Conservation (phyloP, 352 stramenopile species). For the Phytophthora cryptogea region DNA sequence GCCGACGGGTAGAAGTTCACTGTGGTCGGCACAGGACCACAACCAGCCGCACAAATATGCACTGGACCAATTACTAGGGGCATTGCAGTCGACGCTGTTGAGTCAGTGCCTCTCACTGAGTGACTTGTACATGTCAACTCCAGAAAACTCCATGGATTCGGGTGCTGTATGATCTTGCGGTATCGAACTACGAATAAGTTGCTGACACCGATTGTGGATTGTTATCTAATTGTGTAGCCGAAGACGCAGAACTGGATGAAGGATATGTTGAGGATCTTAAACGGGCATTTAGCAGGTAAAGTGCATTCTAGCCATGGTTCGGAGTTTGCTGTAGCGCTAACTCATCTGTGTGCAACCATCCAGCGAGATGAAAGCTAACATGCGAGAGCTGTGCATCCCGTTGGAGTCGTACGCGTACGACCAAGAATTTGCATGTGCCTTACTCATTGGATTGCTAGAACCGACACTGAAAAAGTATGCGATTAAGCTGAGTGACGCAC, state of each 20-base stretch:
- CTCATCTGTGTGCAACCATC: conserved; percentile 1
- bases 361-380: conserved; percentile 87
- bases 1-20: conserved; percentile 40
- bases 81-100: conserved; percentile 69
- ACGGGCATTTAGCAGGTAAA: conserved; percentile 40
- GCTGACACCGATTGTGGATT: not conserved
- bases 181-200: not conserved
- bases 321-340: conserved; percentile 3
- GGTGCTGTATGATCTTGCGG: conserved; percentile 21
- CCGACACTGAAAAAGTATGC: conserved; percentile 70
- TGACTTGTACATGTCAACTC: conserved; percentile 78
- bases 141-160: conserved; percentile 68
- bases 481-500: conserved; percentile 45
- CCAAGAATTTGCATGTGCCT: conserved; percentile 73
- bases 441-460: conserved; percentile 76
- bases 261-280: conserved; percentile 76
- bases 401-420: conserved; percentile 86
- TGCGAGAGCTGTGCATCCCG: conserved; percentile 82
- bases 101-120: conserved; percentile 72
- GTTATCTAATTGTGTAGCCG: conserved; percentile 21
- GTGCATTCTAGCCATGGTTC: not conserved
- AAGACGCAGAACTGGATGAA: conserved; percentile 64
- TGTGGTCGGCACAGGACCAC: conserved; percentile 39
- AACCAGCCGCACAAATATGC: conserved; percentile 53
- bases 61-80: conserved; percentile 68